A percentile compares a stretch with the other conserved stretches of the same genome.
Conservation (phyloP, 176 grass and related monocot genomes). For the Musa itinerans region DNA sequence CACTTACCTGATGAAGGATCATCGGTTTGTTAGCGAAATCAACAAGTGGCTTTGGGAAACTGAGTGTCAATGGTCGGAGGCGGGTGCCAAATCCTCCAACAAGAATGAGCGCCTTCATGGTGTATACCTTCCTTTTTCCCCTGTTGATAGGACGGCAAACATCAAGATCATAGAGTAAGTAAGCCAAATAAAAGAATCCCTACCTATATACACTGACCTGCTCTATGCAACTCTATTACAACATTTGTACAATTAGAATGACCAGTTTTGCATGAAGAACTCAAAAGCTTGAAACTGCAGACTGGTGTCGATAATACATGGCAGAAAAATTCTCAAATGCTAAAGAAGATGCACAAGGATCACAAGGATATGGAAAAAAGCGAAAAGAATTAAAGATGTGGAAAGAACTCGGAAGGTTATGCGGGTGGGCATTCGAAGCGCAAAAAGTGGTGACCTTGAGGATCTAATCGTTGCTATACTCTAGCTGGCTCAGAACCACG, state of each 20-base stretch:
- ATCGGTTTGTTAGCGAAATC: conserved; percentile 97
- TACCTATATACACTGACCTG: not conserved
- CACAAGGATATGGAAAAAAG: too few relatives aligned
- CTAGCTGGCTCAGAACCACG: too few relatives aligned
- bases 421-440: too few relatives aligned
- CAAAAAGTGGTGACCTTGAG: too few relatives aligned
- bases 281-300: too few relatives aligned
- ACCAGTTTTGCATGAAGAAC: not conserved
- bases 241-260: not conserved
- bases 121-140: conserved; percentile 9
- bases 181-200: not conserved
- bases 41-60: conserved; percentile 85
- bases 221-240: too few relatives aligned
- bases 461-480: too few relatives aligned
- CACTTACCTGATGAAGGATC: conserved; percentile 87
- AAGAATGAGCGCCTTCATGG: conserved; percentile 88
- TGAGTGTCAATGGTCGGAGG: conserved; percentile 76
- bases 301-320: too few relatives aligned
- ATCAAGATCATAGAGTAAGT: not conserved
- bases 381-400: too few relatives aligned
- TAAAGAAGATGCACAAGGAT: too few relatives aligned
- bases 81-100: conserved; percentile 92
- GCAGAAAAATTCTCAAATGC: too few relatives aligned
- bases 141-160: not conserved
- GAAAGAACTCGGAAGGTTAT: too few relatives aligned